Base-by-base conservation (phyloP, 257 asterid genomes). In the Solanum paucissectum region DNA sequence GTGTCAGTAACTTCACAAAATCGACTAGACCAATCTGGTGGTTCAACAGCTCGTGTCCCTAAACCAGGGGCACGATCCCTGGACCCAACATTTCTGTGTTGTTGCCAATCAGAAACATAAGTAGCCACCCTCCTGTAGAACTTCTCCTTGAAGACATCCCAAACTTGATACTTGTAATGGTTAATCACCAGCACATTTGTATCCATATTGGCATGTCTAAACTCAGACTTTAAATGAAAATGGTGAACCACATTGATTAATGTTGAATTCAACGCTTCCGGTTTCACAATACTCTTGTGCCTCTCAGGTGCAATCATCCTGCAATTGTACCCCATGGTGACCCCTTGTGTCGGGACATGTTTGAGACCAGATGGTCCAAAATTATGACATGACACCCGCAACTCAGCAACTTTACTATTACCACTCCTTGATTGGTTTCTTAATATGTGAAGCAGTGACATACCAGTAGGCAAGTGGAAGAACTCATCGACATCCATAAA, bases 401-500 rank as follows among this genome's bases (percentile, higher is more conserved):
- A 3, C 52, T 94, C 98, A 1, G 92, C 98, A 38, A 94, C 88
- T 3, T 79, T 90, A 62, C 44, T 23, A 33, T 75, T 2, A 88
- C 55, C 5, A 46, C 23, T 29, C 66, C 7, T 81, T 14, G 90
- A 27, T 33, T 77, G 84, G 33, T 88, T 89, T 14, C 13, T 10
- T 9, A 95, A 89, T 21, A 90, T 40, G 12, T 87, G 89, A 5
- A 75, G 69, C 55, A 93, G 74, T 55, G 93, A 91, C 52, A 12
- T 9, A 1, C 42, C 86, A 0, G 88, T 64, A 16, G 93, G 94
- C 87, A 93, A 76, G 91, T 95, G 93, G 44, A 95, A 84, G 76
- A 94, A 95, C 91, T 94, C 98, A 44, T 95, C 98, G 0, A 95
- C 98, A 27, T 95, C 98, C 14, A 95, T 94, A 87, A 95, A 95